Evolutionary conservation across 768 basidiomycete genomes (phyloP).

Genomic region (Agrocybe pediades): DNA sequence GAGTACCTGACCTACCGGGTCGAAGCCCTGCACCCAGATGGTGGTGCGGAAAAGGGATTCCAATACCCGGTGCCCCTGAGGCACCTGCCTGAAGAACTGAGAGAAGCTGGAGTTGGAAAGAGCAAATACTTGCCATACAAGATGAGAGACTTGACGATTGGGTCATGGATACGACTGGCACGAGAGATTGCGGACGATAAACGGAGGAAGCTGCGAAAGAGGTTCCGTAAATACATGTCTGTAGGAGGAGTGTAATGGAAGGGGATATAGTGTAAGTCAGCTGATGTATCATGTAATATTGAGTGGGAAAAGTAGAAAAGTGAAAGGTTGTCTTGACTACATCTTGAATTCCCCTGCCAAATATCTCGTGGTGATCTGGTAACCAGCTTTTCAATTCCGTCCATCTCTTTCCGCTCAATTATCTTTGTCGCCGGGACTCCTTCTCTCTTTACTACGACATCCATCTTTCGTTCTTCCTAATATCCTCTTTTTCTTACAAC

Average conservation of each 20-base stretch:
- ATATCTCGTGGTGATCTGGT: slow-evolving; percentile 31
- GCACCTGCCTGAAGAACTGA: slow-evolving; percentile 54
- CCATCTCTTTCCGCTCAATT: slow-evolving; percentile 34
- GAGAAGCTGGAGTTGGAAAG: slow-evolving; percentile 37
- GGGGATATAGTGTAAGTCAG: slow-evolving; percentile 15
- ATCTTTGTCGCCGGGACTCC: slow-evolving; percentile 35
- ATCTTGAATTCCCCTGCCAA: slow-evolving; percentile 12
- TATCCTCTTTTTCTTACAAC: too few relatives aligned
- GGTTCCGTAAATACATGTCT: slow-evolving; percentile 79
- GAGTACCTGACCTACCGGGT: slow-evolving; percentile 75
- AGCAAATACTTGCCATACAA: slow-evolving; percentile 68
- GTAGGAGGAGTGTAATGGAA: slow-evolving; percentile 40
- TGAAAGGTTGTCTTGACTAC: slow-evolving; percentile 46
- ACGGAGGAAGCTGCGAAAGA: slow-evolving; percentile 55
- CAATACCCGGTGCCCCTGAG: slow-evolving; percentile 56
- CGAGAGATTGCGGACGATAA: slow-evolving; percentile 56
- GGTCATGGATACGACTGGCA: slow-evolving; percentile 70
- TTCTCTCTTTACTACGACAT: slow-evolving; percentile 18
- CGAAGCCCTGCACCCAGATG: slow-evolving; percentile 40
- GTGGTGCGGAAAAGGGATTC: slow-evolving; percentile 27
- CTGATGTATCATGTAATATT: slow-evolving; percentile 17
- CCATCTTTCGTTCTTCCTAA: slow-evolving; percentile 22
- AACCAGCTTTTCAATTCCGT: slow-evolving; percentile 28
- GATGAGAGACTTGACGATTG: slow-evolving; percentile 78
- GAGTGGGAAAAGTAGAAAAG: slow-evolving; percentile 22